These are phyloP conservation scores for Phaeotremella fagi DNA, from an alignment of 768 basidiomycete species.

Conservation along the genomic window DNA sequence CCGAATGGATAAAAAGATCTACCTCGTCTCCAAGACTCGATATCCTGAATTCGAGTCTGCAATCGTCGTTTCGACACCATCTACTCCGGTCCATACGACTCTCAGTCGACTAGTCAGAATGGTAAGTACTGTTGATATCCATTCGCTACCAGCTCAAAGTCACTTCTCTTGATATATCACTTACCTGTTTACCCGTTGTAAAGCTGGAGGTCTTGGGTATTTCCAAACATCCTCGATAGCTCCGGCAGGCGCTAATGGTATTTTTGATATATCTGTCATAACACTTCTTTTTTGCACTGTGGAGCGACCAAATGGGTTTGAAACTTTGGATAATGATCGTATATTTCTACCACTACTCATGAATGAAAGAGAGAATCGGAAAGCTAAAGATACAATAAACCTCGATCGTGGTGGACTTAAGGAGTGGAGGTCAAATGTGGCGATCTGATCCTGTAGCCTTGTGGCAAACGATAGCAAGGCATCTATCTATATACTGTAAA, in stretches of 20 bases:
- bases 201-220: slow-evolving; percentile 44
- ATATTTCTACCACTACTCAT: neutral
- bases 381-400: neutral
- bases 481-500: no score
- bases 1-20: neutral
- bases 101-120: slow-evolving; percentile 26
- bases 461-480: no score
- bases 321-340: neutral
- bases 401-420: neutral
- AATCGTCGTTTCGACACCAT: slow-evolving; percentile 31
- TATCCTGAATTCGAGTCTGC: slow-evolving; percentile 39
- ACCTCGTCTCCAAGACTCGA: slow-evolving; percentile 45
- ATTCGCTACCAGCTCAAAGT: neutral
- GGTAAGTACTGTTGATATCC: neutral
- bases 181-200: slow-evolving; percentile 31
- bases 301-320: neutral
- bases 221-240: slow-evolving; percentile 44
- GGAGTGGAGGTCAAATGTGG: neutral
- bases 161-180: neutral
- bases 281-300: neutral
- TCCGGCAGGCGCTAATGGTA: slow-evolving; percentile 23
- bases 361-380: neutral
- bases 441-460: neutral
- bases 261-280: neutral
- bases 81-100: slow-evolving; percentile 26